Conservation (phyloP, 2,329 filamentous ascomycete genomes). For the Mollisia scopiformis region DNA sequence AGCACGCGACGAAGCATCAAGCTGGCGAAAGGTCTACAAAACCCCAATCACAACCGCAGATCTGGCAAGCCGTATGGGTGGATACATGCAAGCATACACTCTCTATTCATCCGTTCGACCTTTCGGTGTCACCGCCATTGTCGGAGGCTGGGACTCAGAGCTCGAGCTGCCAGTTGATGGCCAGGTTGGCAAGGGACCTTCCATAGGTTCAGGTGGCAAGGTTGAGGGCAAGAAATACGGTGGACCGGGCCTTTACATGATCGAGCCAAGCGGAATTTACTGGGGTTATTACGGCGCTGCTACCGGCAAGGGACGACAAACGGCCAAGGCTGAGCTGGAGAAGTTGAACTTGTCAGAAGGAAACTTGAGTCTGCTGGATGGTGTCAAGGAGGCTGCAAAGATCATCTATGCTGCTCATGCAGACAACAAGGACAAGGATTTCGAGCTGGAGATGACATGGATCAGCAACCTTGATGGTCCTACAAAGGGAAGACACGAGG, state of each 20-base stretch:
- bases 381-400: conserved; percentile 91
- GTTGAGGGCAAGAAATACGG: conserved; percentile 75
- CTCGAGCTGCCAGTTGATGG: conserved; percentile 84
- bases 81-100: conserved; percentile 96
- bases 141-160: conserved; percentile 93
- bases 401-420: conserved; percentile 98
- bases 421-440: conserved; percentile 99
- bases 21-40: conserved; percentile 94
- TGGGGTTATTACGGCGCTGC: conserved; percentile 99
- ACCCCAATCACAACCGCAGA: conserved; percentile 87
- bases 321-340: conserved; percentile 97
- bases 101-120: conserved; percentile 96
- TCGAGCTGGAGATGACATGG: conserved; percentile 99
- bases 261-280: conserved; percentile 94
- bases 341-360: conserved; percentile 87
- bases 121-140: conserved; percentile 93
- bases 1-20: conserved; percentile 89
- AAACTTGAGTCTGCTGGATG: conserved; percentile 79
- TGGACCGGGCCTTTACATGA: conserved; percentile 96
- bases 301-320: conserved; percentile 94
- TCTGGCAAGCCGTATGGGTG: conserved; percentile 89
- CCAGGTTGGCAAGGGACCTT: conserved; percentile 82
- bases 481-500: conserved; percentile 89
- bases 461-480: conserved; percentile 83
- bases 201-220: conserved; percentile 82